Evolutionary conservation across 2,329 filamentous ascomycete species (phyloP).

Genomic region (Nannizziopsis arthrosporioides): DNA sequence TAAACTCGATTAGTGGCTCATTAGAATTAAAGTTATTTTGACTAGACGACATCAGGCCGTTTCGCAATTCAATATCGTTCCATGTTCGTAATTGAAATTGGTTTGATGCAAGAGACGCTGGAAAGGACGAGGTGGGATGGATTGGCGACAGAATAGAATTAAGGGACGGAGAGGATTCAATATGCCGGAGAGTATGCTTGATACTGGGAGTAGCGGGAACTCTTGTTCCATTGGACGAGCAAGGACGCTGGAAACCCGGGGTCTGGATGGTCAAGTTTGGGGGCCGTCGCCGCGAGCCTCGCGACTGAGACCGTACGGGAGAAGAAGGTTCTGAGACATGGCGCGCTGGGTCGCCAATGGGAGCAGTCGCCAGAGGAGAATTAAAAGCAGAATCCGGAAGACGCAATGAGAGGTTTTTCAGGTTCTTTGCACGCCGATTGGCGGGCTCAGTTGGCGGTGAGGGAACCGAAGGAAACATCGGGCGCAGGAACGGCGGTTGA

Average conservation of each 20-base stretch:
- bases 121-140: not conserved
- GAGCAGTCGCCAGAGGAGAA: conserved; percentile 39
- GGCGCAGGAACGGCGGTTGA: not conserved
- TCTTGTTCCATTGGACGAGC: conserved; percentile 38
- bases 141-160: conserved; percentile 43
- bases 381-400: conserved; percentile 37
- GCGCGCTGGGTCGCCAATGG: conserved; percentile 35
- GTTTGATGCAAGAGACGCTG: not conserved
- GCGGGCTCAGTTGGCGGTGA: conserved; percentile 22
- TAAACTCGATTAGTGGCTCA: conserved; percentile 35
- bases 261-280: conserved; percentile 51
- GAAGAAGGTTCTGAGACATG: conserved; percentile 44
- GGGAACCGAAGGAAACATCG: conserved; percentile 4
- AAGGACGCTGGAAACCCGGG: conserved; percentile 39
- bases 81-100: not conserved
- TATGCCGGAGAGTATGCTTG: conserved; percentile 46
- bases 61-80: not conserved
- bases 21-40: conserved; percentile 18
- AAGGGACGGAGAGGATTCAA: conserved; percentile 51
- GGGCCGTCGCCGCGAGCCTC: conserved; percentile 45
- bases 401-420: conserved; percentile 54
- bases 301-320: conserved; percentile 45
- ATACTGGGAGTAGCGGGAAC: conserved; percentile 49
- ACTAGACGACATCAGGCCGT: conserved; percentile 17
- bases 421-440: conserved; percentile 41